Evolutionary conservation across 1,284 basidiomycete genomes (phyloP), one percentile per base, ranked within the genome.

Genomic region (Ceratobasidium sp.): DNA sequence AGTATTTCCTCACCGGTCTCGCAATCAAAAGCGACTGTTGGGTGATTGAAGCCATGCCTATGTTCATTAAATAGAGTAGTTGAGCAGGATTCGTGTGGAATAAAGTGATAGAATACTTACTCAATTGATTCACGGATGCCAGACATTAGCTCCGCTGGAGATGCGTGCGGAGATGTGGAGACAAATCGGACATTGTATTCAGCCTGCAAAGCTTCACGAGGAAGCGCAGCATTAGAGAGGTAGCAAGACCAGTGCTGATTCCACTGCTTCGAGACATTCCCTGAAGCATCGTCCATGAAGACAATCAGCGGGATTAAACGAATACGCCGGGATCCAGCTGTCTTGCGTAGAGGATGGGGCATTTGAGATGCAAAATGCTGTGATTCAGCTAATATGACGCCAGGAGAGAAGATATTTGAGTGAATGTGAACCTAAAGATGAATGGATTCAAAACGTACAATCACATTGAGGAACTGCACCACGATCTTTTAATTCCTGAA

Each of bases 11-110:
- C 62, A 2, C 77, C 0, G 0, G 63, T 43, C 38, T 73, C 73
- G 18, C 73, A 77, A 35, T 82, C 79, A 76, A 77, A 81, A 0
- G 79, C 75, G 7, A 73, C 44, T 14, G 78, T 41, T 4, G 73
- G 75, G 16, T 73, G 57, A 0, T 18, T 16, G 46, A 47, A 66
- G 16, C 23, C 30, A n/a, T 30, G 18, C 47, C 61, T 73, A 23
- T 23, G n/a, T n/a, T n/a, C n/a, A n/a, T n/a, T n/a, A n/a, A n/a
- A n/a, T n/a, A n/a, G n/a, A 16, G 28, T 54, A 54, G 2, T 13
- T 38, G 35, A 4, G 35, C 11, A 38, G 11, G 14, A 2, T 6
- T 54, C 16, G 26, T 54, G n/a, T 9, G 52, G 8, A 5, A 23
- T 13, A 13, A 28, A 7, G 21, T 7, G 14, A 16, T 52, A 18